Conservation (phyloP, 768 basidiomycete genomes). For the Sporobolomyces roseus region DNA sequence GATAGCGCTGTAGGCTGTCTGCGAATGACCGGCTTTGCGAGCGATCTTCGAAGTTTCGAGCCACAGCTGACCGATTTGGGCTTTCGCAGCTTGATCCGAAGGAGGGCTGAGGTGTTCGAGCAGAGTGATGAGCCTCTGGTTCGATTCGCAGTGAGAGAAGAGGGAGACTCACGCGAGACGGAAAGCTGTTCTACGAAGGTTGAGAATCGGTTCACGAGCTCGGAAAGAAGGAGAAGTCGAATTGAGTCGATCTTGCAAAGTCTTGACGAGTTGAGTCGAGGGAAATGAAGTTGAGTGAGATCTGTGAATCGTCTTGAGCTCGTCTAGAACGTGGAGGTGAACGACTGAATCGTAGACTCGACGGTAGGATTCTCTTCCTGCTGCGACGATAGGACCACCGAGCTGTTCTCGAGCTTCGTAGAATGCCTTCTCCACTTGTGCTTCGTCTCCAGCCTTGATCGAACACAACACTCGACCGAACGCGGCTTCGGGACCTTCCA, state of each 20-base stretch:
- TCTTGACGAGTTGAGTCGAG: conserved; percentile 45
- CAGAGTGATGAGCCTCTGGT: not conserved
- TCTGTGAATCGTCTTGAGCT: conserved; percentile 61
- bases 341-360: conserved; percentile 81
- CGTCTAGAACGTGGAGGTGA: conserved; percentile 78
- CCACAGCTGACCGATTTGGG: conserved; percentile 73
- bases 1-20: conserved; percentile 93
- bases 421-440: conserved; percentile 56
- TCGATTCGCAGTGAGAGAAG: not conserved
- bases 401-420: conserved; percentile 65
- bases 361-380: conserved; percentile 72
- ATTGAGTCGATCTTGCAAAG: conserved; percentile 64
- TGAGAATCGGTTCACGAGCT: conserved; percentile 79
- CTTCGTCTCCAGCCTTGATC: conserved; percentile 60
- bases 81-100: conserved; percentile 6
- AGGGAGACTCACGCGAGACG: conserved; percentile 58
- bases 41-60: conserved; percentile 91
- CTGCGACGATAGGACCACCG: conserved; percentile 76
- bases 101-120: not conserved
- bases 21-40: conserved; percentile 87
- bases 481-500: conserved; percentile 59
- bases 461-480: conserved; percentile 77
- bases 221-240: conserved; percentile 81
- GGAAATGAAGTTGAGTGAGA: not conserved
- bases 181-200: conserved; percentile 82